phyloP scores from a whole-genome alignment of 2,329 filamentous ascomycete species.

The Colletotrichum sp. region DNA sequence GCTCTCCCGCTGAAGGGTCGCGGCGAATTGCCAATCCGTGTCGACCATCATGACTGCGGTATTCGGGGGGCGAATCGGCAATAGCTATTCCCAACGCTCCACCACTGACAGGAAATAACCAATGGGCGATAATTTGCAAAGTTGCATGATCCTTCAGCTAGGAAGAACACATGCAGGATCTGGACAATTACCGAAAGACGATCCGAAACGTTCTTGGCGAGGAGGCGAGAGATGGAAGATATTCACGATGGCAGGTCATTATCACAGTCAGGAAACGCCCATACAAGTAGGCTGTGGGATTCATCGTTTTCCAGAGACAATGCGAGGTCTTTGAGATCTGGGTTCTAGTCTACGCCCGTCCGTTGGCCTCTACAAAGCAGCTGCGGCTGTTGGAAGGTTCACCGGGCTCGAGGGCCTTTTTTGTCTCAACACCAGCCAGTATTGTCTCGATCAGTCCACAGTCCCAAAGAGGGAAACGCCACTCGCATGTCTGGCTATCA shows the following conservation, averaged over 20 bases:
- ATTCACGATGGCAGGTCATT: neutral
- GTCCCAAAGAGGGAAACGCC: neutral
- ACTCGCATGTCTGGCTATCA: neutral
- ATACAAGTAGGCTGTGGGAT: neutral
- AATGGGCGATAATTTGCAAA: neutral
- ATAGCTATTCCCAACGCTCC: neutral
- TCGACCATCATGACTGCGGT: neutral
- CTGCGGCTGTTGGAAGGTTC: neutral
- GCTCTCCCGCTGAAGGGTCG: neutral
- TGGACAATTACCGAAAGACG: neutral
- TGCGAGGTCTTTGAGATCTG: neutral
- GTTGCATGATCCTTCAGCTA: neutral
- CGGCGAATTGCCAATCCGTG: neutral
- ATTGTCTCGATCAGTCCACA: neutral
- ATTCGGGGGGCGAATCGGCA: neutral
- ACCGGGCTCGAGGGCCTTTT: neutral
- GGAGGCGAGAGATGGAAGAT: neutral
- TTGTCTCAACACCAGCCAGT: neutral
- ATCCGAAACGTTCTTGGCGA: neutral
- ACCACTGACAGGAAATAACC: neutral
- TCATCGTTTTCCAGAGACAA: neutral
- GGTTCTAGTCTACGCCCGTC: neutral
- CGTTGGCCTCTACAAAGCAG: neutral
- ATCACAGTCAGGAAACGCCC: neutral
- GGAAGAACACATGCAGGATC: neutral